A percentile compares a stretch with the other conserved stretches of the same genome.
These are phyloP conservation scores for Mallotus repandus DNA, from an alignment of 441 rosid genomes.

Conservation along the genomic window DNA sequence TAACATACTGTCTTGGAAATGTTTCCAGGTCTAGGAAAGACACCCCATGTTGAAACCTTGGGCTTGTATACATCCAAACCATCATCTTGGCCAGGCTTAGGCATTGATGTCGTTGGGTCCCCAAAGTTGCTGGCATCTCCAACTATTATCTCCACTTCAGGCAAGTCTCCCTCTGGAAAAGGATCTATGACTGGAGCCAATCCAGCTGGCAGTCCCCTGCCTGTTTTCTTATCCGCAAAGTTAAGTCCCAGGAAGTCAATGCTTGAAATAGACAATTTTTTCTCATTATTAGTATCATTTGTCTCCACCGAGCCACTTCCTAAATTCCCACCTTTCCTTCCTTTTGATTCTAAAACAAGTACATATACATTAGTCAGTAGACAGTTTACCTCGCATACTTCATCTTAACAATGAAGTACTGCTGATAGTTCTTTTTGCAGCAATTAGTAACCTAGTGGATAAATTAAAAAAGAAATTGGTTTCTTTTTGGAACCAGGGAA, in stretches of 20 bases:
- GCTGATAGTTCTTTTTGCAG: background rate
- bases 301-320: conserved; percentile 27
- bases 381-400: conserved; percentile 4
- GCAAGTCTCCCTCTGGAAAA: conserved; percentile 54
- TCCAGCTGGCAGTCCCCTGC: conserved; percentile 77
- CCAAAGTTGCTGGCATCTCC: conserved; percentile 65
- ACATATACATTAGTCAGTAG: conserved; percentile 21
- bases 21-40: conserved; percentile 81
- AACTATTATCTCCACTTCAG: conserved; percentile 84
- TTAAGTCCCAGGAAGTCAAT: conserved; percentile 72
- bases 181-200: conserved; percentile 54
- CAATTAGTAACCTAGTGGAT: background rate
- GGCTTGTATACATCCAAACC: conserved; percentile 63
- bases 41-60: conserved; percentile 91
- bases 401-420: background rate
- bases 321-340: conserved; percentile 26
- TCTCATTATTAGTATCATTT: conserved; percentile 28
- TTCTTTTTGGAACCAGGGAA: background rate
- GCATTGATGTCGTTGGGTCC: conserved; percentile 25
- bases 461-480: background rate
- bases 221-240: conserved; percentile 68
- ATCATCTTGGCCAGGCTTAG: conserved; percentile 41
- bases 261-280: conserved; percentile 55
- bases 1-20: conserved; percentile 70
- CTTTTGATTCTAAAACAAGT: conserved; percentile 39